Evolutionary conservation across 1,284 basidiomycete genomes (phyloP), one percentile per base, ranked within the genome.

Genomic region (Anthracocystis setariae): DNA sequence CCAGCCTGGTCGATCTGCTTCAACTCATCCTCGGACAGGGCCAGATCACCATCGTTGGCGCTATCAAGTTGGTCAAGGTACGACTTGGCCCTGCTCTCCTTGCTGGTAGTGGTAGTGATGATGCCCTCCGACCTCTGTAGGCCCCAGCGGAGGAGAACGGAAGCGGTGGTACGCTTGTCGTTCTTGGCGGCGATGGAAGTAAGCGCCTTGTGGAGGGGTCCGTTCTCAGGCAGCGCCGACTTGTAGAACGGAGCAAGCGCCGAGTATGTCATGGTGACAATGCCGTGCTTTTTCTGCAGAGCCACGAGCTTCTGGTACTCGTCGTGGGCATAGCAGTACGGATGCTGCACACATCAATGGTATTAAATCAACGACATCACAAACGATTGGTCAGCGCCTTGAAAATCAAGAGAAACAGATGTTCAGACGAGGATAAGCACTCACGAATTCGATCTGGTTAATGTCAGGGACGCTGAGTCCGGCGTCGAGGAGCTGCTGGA

Each of bases 391-490:
- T 33, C 32, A 33, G 32, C 15, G 15, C 32, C 8, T 15, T 33
- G 18, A 13, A 8, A 48, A 9, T 18, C 20, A 18, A 5, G 17
- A 25, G 38, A n/a, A 33, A 17, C 18, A 21, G 23, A 42, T 15
- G 15, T n/a, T n/a, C n/a, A 17, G 32, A 25, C 3, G n/a, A 38
- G 37, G 7, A 13, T n/a, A 5, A 25, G n/a, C 3, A 63, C 68
- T 67, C 51, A 66, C 67, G 38, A 71, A 73, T 42, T 77, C 74
- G 43, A 77, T 76, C 60, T 77, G 73, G 54, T 77, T 77, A 46
- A 77, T 75, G 27, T 77, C 73, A n/a, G 70, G 72, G 1, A 45
- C 48, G 49, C 68, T 76, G 42, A 58, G 45, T 13, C 72, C 64
- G 1, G 67, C 65, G 45, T 71, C 69, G n/a, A 77, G 38, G 20